Conservation (phyloP, 116 monocot genomes). For the Cymodocea nodosa region DNA sequence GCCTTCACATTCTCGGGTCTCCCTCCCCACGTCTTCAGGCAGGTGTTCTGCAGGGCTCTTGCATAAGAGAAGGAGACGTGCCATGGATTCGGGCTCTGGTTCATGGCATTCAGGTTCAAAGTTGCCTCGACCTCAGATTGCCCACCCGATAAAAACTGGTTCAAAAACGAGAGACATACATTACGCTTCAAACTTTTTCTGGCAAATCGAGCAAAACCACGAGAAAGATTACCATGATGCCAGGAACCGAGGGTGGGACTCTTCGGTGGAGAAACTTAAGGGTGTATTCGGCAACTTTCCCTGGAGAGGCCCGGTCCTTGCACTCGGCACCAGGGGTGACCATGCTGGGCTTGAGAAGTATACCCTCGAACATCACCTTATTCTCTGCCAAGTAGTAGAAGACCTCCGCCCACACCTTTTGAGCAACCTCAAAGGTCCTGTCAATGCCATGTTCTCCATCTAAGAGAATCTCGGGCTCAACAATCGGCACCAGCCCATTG, state of each 20-base stretch:
- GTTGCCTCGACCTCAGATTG: conserved; percentile 44
- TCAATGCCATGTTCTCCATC: conserved; percentile 62
- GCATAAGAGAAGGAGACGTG: conserved; percentile 40
- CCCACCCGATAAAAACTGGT: conserved; percentile 32
- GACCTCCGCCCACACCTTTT: conserved; percentile 53
- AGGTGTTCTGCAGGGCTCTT: conserved; percentile 40
- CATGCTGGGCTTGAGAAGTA: conserved; percentile 65
- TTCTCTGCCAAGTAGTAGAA: conserved; percentile 60
- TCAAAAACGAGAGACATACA: not conserved
- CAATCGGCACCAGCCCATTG: conserved; percentile 52
- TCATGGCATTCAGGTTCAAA: conserved; percentile 33
- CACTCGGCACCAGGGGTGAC: conserved; percentile 62
- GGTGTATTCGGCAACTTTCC: conserved; percentile 50
- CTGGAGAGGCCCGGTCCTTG: conserved; percentile 43
- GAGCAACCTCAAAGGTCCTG: conserved; percentile 48
- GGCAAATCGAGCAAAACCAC: too few relatives aligned
- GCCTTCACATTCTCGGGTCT: conserved; percentile 33
- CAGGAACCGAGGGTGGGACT: conserved; percentile 45
- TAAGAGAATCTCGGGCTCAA: conserved; percentile 68
- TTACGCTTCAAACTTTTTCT: not conserved
- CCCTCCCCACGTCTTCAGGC: conserved; percentile 43
- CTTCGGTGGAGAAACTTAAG: conserved; percentile 36
- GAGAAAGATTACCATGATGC: conserved; percentile 28
- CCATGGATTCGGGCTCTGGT: conserved; percentile 37
- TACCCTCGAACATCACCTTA: conserved; percentile 53